Evolutionary conservation across 164 flowering plant genomes (phyloP).

Genomic region (Magnolia officinalis): DNA sequence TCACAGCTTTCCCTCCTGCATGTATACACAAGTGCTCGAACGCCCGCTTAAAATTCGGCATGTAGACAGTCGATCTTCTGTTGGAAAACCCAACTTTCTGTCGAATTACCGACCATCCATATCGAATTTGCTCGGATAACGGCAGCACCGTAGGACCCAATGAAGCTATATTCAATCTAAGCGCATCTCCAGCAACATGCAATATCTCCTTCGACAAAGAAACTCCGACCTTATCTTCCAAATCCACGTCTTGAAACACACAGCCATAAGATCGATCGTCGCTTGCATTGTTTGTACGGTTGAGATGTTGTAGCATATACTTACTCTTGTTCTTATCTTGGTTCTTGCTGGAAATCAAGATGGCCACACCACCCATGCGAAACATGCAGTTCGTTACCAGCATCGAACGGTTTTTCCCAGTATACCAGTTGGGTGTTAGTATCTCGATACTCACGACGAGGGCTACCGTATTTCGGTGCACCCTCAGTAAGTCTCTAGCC

Average conservation of each 20-base stretch:
- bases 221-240: constrained; percentile 27
- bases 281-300: constrained; percentile 28
- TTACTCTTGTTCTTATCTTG: constrained; percentile 28
- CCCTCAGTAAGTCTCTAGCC: constrained; percentile 49
- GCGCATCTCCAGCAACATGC: constrained; percentile 30
- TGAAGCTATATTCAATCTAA: constrained; percentile 23
- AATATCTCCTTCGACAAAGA: constrained; percentile 26
- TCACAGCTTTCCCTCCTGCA: constrained; percentile 19
- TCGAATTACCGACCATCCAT: constrained; percentile 13
- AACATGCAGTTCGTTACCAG: constrained; percentile 52
- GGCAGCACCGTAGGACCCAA: constrained; percentile 43
- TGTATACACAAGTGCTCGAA: constrained; percentile 18
- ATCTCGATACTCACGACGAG: constrained; percentile 66
- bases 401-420: constrained; percentile 57
- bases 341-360: constrained; percentile 28
- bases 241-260: constrained; percentile 28
- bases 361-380: constrained; percentile 47
- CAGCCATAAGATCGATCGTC: constrained; percentile 25
- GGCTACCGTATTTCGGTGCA: constrained; percentile 49
- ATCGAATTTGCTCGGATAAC: constrained; percentile 24
- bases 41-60: constrained; percentile 6
- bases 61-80: not conserved
- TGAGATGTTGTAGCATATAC: constrained; percentile 32
- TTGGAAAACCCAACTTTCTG: constrained; percentile 5
- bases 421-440: constrained; percentile 52